Evolutionary conservation across 1,284 basidiomycete genomes (phyloP).

Genomic region (Neolentinus lepideus): DNA sequence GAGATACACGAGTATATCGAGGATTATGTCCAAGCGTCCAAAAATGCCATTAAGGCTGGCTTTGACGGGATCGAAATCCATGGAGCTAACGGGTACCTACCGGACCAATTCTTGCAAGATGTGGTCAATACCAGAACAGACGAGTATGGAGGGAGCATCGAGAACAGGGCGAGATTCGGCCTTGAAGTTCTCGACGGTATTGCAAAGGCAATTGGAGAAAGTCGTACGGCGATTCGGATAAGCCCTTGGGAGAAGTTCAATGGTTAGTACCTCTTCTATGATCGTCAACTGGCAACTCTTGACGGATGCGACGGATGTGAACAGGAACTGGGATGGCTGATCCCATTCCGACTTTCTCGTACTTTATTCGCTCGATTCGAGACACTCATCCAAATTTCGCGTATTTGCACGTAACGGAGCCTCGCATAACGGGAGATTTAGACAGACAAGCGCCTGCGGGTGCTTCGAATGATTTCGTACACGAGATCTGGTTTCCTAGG

Average conservation of each 20-base stretch:
- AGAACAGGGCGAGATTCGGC: conserved; percentile 35
- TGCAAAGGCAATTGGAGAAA: conserved; percentile 28
- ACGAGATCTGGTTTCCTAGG: conserved; percentile 10
- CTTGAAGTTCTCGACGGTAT: conserved; percentile 31
- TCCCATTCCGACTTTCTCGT: conserved; percentile 32
- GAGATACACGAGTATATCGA: conserved; percentile 23
- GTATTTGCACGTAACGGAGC: conserved; percentile 52
- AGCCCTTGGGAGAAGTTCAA: conserved; percentile 17
- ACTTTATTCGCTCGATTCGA: conserved; percentile 25
- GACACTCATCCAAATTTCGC: conserved; percentile 38
- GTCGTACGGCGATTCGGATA: conserved; percentile 31
- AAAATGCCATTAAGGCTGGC: conserved; percentile 22
- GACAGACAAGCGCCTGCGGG: conserved; percentile 3
- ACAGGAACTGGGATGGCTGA: conserved; percentile 27
- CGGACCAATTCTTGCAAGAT: conserved; percentile 39
- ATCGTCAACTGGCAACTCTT: not conserved
- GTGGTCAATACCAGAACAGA: conserved; percentile 36
- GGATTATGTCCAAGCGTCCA: conserved; percentile 17
- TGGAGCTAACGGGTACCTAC: conserved; percentile 26
- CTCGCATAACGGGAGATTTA: conserved; percentile 21
- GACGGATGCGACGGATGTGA: not conserved
- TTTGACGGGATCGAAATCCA: conserved; percentile 23
- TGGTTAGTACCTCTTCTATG: not conserved
- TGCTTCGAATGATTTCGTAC: conserved; percentile 11
- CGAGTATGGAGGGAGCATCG: conserved; percentile 35